phyloP scores from a whole-genome alignment of 805 yeast species.

The Diddensiella santjacobensis region DNA sequence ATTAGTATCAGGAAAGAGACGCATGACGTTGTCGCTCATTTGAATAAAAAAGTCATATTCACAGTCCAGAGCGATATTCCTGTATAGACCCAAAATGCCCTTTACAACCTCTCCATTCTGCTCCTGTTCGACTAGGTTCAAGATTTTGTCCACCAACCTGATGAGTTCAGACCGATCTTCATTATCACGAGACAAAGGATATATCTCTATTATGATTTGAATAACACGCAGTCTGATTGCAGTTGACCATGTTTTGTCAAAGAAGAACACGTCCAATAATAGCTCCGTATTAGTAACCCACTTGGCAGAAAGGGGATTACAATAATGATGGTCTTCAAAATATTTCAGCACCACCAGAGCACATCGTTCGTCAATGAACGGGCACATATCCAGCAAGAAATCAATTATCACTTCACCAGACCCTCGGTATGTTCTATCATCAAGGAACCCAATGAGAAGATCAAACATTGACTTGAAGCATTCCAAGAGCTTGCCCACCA shows the following conservation, averaged over 20 bases:
- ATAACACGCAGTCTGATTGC: slow-evolving; percentile 24
- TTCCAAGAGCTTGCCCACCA: slow-evolving; percentile 23
- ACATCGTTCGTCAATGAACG: slow-evolving; percentile 36
- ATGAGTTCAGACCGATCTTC: slow-evolving; percentile 33
- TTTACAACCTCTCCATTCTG: slow-evolving; percentile 34
- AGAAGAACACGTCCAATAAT: slow-evolving; percentile 45
- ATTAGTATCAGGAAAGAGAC: slow-evolving; percentile 4
- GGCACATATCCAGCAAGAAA: slow-evolving; percentile 40
- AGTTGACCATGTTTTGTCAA: slow-evolving; percentile 25
- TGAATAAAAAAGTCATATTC: slow-evolving; percentile 12
- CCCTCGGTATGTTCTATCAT: slow-evolving; percentile 38
- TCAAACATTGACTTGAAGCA: slow-evolving; percentile 34
- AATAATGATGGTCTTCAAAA: slow-evolving; percentile 47
- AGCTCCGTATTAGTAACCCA: slow-evolving; percentile 50
- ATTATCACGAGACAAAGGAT: slow-evolving; percentile 36
- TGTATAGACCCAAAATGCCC: slow-evolving; percentile 26
- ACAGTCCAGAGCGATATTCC: slow-evolving; percentile 26
- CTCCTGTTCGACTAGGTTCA: slow-evolving; percentile 33
- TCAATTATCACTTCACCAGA: slow-evolving; percentile 42
- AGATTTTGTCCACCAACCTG: slow-evolving; percentile 34
- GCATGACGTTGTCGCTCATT: slow-evolving; percentile 13
- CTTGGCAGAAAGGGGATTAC: slow-evolving; percentile 48
- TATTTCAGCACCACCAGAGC: slow-evolving; percentile 45
- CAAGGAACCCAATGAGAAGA: slow-evolving; percentile 34
- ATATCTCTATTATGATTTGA: slow-evolving; percentile 37